Conservation (phyloP, 2,329 filamentous ascomycete species). For the Nakataea oryzae region DNA sequence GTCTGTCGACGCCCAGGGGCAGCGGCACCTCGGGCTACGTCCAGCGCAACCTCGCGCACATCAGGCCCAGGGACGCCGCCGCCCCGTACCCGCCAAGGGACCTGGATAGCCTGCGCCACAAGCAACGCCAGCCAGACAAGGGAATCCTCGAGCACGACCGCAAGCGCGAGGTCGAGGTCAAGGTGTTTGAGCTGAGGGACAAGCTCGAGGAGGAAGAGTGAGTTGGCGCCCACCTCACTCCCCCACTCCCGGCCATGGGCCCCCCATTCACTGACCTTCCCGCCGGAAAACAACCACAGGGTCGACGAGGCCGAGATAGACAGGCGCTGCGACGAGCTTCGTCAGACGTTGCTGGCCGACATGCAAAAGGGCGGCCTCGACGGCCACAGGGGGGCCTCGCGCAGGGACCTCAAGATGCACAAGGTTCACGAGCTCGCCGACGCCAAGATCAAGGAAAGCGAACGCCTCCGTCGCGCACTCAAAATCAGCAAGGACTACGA, state of each 20-base stretch:
- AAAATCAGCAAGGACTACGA: slow-evolving; percentile 81
- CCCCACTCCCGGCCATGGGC: too few relatives aligned
- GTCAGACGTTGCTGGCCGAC: slow-evolving; percentile 51
- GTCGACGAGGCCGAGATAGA: slow-evolving; percentile 90
- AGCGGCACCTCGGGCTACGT: slow-evolving; percentile 97
- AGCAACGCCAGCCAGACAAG: slow-evolving; percentile 76
- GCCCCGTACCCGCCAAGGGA: slow-evolving; percentile 69
- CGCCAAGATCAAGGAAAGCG: slow-evolving; percentile 93
- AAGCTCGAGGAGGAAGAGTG: slow-evolving; percentile 84
- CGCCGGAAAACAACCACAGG: slow-evolving; percentile 24
- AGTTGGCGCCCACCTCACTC: slow-evolving; percentile 13
- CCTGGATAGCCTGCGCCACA: slow-evolving; percentile 59
- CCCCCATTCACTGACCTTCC: background rate
- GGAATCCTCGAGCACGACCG: slow-evolving; percentile 92
- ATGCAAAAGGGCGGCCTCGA: slow-evolving; percentile 31
- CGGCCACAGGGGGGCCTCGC: slow-evolving; percentile 22
- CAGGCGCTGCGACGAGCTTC: slow-evolving; percentile 53
- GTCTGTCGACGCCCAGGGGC: slow-evolving; percentile 85
- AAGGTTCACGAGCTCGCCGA: slow-evolving; percentile 94
- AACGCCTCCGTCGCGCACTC: slow-evolving; percentile 73
- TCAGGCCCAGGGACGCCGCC: slow-evolving; percentile 70
- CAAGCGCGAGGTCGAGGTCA: slow-evolving; percentile 82
- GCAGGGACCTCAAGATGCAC: slow-evolving; percentile 67
- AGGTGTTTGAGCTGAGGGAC: slow-evolving; percentile 84
- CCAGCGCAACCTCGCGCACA: slow-evolving; percentile 85